Conservation (phyloP, 2,329 filamentous ascomycete species). For the Hymenoscyphus linearis region DNA sequence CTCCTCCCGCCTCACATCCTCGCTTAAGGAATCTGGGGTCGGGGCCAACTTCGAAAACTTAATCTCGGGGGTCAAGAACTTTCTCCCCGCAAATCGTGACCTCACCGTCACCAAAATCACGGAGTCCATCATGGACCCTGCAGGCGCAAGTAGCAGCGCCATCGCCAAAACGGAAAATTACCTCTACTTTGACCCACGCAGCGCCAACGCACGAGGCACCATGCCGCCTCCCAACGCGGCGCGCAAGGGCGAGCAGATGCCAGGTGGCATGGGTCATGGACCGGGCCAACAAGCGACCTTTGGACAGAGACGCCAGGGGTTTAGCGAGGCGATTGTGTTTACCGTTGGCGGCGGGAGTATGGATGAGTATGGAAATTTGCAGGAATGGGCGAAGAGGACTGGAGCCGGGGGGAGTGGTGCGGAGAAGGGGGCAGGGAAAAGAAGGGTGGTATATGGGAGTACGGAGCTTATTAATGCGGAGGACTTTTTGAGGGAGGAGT, state of each 20-base stretch:
- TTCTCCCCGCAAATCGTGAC: constrained; percentile 92
- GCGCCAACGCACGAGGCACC: constrained; percentile 85
- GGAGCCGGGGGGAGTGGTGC: constrained; percentile 40
- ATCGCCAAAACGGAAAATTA: constrained; percentile 96
- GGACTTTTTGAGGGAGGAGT: constrained; percentile 59
- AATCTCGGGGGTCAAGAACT: constrained; percentile 95
- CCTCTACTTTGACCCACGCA: constrained; percentile 93
- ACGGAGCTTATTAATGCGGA: constrained; percentile 72
- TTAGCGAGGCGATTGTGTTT: constrained; percentile 88
- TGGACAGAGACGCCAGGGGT: constrained; percentile 84
- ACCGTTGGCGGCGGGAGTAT: constrained; percentile 94
- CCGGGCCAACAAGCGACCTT: constrained; percentile 76
- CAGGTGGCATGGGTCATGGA: constrained; percentile 40
- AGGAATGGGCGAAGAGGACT: constrained; percentile 88
- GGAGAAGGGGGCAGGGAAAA: constrained; percentile 56
- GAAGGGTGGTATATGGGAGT: constrained; percentile 88
- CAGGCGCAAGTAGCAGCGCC: constrained; percentile 80
- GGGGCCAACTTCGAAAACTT: constrained; percentile 87
- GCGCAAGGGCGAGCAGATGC: constrained; percentile 40
- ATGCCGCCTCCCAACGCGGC: constrained; percentile 73
- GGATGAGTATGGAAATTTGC: constrained; percentile 96
- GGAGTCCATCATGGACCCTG: constrained; percentile 95
- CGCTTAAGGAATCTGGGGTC: constrained; percentile 84
- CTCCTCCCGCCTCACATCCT: constrained; percentile 85
- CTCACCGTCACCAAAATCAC: constrained; percentile 96